A percentile compares a stretch with the other conserved stretches of the same genome.
These are phyloP conservation scores for Aquilaria malaccensis DNA, from an alignment of 345 rosid genomes.

Conservation along the genomic window DNA sequence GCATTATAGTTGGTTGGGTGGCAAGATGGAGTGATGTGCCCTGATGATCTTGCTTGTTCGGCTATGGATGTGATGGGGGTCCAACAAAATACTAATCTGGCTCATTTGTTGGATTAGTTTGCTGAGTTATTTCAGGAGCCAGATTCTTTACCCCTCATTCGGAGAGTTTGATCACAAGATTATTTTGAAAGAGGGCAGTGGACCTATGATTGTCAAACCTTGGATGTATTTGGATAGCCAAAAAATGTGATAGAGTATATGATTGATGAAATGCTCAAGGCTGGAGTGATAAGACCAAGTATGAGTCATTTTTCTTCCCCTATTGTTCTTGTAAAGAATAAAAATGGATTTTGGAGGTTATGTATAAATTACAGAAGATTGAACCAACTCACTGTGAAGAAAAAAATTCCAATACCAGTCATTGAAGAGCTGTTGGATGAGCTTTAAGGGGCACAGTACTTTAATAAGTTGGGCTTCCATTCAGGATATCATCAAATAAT, in stretches of 20 bases:
- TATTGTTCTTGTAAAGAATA: slow-evolving; percentile 2
- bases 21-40: too few species aligned
- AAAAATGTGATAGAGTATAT: not conserved
- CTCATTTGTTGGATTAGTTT: too few species aligned
- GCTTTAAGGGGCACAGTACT: not conserved
- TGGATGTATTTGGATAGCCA: too few species aligned
- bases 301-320: not conserved
- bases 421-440: slow-evolving; percentile 8
- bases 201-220: too few species aligned
- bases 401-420: not conserved
- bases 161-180: too few species aligned
- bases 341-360: slow-evolving; percentile 3
- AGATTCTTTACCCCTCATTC: too few species aligned
- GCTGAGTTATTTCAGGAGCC: too few species aligned
- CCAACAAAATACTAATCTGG: too few species aligned
- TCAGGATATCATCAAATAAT: not conserved
- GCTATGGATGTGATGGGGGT: too few species aligned
- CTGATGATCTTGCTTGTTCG: too few species aligned
- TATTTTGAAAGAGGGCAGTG: too few species aligned
- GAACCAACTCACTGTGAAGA: not conserved
- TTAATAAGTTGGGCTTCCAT: slow-evolving; percentile 1
- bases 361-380: slow-evolving; percentile 1
- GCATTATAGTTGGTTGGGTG: too few species aligned
- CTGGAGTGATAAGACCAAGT: not conserved
- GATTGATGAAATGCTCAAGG: not conserved